A percentile compares a stretch with the other conserved stretches of the same genome.
These are phyloP conservation scores for Lepidium aucheri DNA, from an alignment of 345 rosid genomes.

Conservation along the genomic window DNA sequence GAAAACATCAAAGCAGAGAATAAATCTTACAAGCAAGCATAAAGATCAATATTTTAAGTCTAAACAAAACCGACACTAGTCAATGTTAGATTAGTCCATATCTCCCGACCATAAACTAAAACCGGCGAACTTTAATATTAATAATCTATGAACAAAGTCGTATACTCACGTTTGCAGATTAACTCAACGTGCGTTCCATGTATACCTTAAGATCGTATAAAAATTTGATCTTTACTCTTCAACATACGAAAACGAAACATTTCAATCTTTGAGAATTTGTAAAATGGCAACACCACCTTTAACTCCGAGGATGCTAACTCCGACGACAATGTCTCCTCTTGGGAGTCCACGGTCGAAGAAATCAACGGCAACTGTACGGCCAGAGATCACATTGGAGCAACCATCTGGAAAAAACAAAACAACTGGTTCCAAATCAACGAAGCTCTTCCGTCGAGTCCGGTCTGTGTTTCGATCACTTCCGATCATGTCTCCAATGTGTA, in stretches of 20 bases:
- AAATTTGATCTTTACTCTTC: conserved; percentile 5
- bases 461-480: conserved; percentile 59
- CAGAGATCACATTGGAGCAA: conserved; percentile 25
- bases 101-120: conserved; percentile 25
- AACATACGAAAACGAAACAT: conserved; percentile 5
- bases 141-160: background rate
- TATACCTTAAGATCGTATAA: conserved; percentile 8
- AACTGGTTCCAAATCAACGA: conserved; percentile 21
- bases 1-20: conserved; percentile 21
- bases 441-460: conserved; percentile 43
- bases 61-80: background rate
- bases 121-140: conserved; percentile 17
- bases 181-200: conserved; percentile 27
- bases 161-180: conserved; percentile 19
- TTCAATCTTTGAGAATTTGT: background rate
- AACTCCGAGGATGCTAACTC: conserved; percentile 23
- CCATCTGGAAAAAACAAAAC: conserved; percentile 22
- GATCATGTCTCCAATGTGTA: conserved; percentile 48
- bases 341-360: conserved; percentile 26
- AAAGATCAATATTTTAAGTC: background rate
- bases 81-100: background rate
- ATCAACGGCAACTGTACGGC: conserved; percentile 14
- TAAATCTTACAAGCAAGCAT: conserved; percentile 10
- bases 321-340: conserved; percentile 25
- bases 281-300: conserved; percentile 31